A percentile compares a stretch with the other conserved stretches of the same genome.
Conservation (phyloP, 2,329 filamentous ascomycete genomes). For the Cladosporium sp. region DNA sequence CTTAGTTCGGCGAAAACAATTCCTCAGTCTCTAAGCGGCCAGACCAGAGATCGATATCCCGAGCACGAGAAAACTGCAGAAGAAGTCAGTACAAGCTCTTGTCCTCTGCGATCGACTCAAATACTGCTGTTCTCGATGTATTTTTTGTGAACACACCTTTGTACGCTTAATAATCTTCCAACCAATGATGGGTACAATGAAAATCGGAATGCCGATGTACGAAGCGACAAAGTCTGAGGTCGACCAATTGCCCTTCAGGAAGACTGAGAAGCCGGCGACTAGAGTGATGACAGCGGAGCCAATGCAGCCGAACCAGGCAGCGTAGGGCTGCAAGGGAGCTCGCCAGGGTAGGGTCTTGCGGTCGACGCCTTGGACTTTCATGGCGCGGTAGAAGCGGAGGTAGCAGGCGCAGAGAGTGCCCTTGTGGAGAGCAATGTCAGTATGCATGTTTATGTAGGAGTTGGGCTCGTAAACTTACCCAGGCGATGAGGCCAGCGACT, state of each 20-base stretch:
- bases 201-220: conserved; percentile 39
- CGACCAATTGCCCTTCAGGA: conserved; percentile 21
- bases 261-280: conserved; percentile 28
- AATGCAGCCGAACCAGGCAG: conserved; percentile 18
- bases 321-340: conserved; percentile 16
- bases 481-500: conserved; percentile 22
- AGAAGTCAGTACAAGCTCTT: too few species aligned
- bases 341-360: conserved; percentile 29
- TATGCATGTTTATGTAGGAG: too few species aligned
- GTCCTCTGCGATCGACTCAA: too few species aligned
- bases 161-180: conserved; percentile 40
- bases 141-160: conserved; percentile 19
- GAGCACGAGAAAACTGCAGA: conserved; percentile 3
- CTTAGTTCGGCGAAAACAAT: too few species aligned
- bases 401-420: conserved; percentile 35
- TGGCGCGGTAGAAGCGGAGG: conserved; percentile 42
- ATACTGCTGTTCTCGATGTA: too few species aligned
- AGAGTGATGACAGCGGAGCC: conserved; percentile 24
- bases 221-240: conserved; percentile 36
- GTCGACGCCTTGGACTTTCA: conserved; percentile 37
- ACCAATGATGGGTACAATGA: conserved; percentile 35
- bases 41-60: conserved; percentile 26
- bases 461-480: conserved; percentile 7
- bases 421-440: too few species aligned
- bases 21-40: conserved; percentile 14